These are phyloP conservation scores for Tuber calosporum DNA, from an alignment of 495 filamentous ascomycete genomes.

Conservation along the genomic window DNA sequence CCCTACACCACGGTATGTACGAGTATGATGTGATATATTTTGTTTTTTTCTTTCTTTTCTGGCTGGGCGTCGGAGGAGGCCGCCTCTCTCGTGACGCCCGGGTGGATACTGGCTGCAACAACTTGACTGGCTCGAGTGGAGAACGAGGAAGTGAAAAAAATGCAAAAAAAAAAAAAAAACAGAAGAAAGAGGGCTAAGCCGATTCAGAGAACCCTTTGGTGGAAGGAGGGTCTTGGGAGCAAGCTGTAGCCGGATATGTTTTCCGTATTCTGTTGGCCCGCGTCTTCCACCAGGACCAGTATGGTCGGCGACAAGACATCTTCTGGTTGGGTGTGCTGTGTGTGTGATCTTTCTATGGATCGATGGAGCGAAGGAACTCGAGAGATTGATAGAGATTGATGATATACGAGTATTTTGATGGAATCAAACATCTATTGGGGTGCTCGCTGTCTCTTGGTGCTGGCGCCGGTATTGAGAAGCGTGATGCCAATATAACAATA, in stretches of 20 bases:
- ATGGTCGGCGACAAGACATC: conserved; percentile 34
- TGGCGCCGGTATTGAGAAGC: neutral
- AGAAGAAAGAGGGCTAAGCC: conserved; percentile 3
- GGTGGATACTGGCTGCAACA: conserved; percentile 18
- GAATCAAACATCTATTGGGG: conserved; percentile 11
- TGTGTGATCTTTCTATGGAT: conserved; percentile 24
- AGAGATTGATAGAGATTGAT: conserved; percentile 35
- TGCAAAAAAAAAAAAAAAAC: neutral
- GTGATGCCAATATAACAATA: neutral
- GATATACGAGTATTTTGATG: neutral
- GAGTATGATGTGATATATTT: too few species aligned
- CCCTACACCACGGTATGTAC: too few species aligned
- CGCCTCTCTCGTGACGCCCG: conserved; percentile 31
- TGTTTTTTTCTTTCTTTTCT: conserved; percentile 18
- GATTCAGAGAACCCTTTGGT: neutral
- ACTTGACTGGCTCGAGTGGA: neutral
- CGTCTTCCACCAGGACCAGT: conserved; percentile 17
- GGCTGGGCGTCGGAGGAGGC: conserved; percentile 34
- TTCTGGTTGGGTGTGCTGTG: conserved; percentile 17
- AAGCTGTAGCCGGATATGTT: conserved; percentile 32
- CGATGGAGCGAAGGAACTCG: conserved; percentile 32
- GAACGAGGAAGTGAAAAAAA: neutral
- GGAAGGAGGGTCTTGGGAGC: neutral
- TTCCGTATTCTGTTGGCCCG: conserved; percentile 35
- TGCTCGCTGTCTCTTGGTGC: neutral